Conservation (phyloP, 2,329 filamentous ascomycete genomes). For the Cercospora canescens region DNA sequence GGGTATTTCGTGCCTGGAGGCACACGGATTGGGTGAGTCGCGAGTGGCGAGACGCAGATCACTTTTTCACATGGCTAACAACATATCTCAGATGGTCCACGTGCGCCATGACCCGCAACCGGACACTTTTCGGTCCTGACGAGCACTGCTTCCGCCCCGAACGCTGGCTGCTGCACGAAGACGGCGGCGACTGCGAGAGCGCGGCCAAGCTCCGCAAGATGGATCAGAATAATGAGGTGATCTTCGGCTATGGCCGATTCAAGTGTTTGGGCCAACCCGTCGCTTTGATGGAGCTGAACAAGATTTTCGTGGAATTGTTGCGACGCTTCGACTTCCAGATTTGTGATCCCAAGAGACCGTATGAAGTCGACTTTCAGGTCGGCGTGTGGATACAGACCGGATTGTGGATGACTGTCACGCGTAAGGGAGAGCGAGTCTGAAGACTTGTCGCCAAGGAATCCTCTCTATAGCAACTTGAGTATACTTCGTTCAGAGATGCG, state of each 20-base stretch:
- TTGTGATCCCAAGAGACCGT: constrained; percentile 6
- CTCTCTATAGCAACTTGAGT: no score
- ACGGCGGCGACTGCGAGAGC: constrained; percentile 10
- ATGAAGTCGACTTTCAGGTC: constrained; percentile 10
- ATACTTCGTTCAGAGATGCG: no score
- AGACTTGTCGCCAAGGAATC: no score
- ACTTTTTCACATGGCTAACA: neutral
- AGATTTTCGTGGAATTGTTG: constrained; percentile 13
- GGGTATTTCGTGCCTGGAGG: constrained; percentile 32
- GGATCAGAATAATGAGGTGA: constrained; percentile 21
- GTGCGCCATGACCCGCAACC: constrained; percentile 24
- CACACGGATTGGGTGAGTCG: constrained; percentile 15
- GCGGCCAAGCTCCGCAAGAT: constrained; percentile 10
- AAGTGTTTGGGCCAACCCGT: constrained; percentile 30
- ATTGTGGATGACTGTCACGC: constrained; percentile 15
- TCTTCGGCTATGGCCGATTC: constrained; percentile 34
- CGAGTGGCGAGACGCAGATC: neutral
- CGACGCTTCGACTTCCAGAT: constrained; percentile 4
- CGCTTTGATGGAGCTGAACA: constrained; percentile 36
- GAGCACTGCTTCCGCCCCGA: constrained; percentile 15
- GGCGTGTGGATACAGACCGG: constrained; percentile 13
- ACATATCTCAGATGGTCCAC: constrained; percentile 4
- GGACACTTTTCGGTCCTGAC: constrained; percentile 1
- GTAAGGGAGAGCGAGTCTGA: neutral
- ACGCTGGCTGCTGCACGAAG: constrained; percentile 11